These are phyloP conservation scores for Pseudogymnoascus sp. DNA, from an alignment of 2,329 filamentous ascomycete genomes.

Conservation along the genomic window DNA sequence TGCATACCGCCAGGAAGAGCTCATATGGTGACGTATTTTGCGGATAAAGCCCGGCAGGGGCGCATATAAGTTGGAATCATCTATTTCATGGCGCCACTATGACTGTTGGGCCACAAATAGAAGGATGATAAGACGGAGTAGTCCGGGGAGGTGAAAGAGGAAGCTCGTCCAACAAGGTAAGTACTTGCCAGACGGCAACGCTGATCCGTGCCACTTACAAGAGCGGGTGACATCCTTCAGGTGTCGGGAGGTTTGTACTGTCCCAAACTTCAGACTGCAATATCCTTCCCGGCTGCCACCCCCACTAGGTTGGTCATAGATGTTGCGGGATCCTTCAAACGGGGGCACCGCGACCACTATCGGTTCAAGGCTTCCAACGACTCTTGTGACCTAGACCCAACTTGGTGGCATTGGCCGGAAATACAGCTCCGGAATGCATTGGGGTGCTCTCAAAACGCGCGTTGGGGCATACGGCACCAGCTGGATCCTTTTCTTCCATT, in stretches of 20 bases:
- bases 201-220: neutral
- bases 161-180: neutral
- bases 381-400: neutral
- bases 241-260: neutral
- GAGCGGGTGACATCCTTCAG: neutral
- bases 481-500: neutral
- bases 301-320: neutral
- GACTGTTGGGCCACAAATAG: neutral
- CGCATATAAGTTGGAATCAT: neutral
- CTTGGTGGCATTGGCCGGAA: neutral
- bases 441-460: neutral
- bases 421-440: neutral
- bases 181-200: neutral
- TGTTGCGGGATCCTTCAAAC: neutral
- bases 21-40: conserved; percentile 1
- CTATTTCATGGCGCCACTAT: neutral
- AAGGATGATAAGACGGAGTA: neutral
- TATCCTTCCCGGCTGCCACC: neutral
- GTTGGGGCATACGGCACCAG: neutral
- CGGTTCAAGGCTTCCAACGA: neutral
- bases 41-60: neutral
- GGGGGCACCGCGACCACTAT: neutral
- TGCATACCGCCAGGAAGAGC: conserved; percentile 4
- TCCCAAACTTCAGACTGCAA: neutral
- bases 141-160: neutral